Conservation (phyloP, 2,329 filamentous ascomycete genomes). For the Scolecobasidium constrictum region DNA sequence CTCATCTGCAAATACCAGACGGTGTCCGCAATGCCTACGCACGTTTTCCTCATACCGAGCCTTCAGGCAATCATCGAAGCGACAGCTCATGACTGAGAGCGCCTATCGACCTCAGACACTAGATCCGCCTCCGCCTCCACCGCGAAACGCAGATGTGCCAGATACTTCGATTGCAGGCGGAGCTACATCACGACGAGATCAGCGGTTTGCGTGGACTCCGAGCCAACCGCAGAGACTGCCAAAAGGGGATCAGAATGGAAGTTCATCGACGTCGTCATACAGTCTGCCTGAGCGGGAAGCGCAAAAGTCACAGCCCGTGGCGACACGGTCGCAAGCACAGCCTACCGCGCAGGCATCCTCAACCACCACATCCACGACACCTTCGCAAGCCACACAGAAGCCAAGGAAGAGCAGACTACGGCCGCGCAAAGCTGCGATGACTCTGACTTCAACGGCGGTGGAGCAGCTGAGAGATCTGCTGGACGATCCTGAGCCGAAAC, state of each 20-base stretch:
- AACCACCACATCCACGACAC: conserved; percentile 13
- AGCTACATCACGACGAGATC: conserved; percentile 35
- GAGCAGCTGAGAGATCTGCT: conserved; percentile 67
- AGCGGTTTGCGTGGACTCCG: conserved; percentile 31
- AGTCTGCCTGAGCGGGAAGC: conserved; percentile 49
- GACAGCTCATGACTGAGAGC: conserved; percentile 51
- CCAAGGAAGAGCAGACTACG: conserved; percentile 52
- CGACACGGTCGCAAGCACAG: conserved; percentile 10
- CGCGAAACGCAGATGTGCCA: conserved; percentile 46
- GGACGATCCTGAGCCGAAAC: conserved; percentile 76
- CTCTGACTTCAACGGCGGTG: conserved; percentile 69
- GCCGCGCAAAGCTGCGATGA: conserved; percentile 84
- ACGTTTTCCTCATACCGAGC: conserved; percentile 29
- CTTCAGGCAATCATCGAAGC: conserved; percentile 23
- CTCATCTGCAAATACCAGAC: conserved; percentile 11
- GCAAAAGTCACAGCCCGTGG: conserved; percentile 50
- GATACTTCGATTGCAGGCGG: conserved; percentile 51
- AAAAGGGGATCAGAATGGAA: conserved; percentile 10
- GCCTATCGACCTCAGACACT: conserved; percentile 52
- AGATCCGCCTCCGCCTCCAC: conserved; percentile 43
- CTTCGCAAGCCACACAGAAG: conserved; percentile 26
- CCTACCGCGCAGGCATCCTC: conserved; percentile 21
- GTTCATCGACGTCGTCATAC: conserved; percentile 9
- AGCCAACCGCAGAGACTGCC: conserved; percentile 19
- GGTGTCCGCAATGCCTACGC: conserved; percentile 35